Percentiles rank a stretch among this genome's conserved stretches.
Conservation (phyloP, 148 eudicot genomes). For the Amaranthus palmeri region DNA sequence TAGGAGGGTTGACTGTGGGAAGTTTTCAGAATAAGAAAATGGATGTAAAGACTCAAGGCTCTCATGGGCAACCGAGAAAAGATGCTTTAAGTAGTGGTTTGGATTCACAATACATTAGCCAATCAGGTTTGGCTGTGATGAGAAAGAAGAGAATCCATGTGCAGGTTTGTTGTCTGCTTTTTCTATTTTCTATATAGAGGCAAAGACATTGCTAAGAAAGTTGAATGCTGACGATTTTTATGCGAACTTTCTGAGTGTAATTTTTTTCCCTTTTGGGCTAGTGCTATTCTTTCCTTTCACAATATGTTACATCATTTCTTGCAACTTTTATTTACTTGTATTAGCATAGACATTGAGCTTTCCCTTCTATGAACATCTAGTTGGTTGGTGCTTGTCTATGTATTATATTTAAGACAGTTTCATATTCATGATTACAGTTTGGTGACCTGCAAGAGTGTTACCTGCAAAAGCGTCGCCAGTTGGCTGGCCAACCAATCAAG, state of each 20-base stretch:
- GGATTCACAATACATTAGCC: constrained; percentile 63
- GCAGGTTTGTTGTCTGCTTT: constrained; percentile 51
- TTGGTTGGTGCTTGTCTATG: neutral
- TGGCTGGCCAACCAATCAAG: constrained; percentile 27
- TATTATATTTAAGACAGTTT: neutral
- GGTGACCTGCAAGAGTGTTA: constrained; percentile 59
- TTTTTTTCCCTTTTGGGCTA: neutral
- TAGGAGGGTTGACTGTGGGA: constrained; percentile 47
- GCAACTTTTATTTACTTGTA: neutral
- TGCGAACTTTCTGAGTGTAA: neutral
- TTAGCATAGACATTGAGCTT: neutral
- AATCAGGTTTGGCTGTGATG: constrained; percentile 69
- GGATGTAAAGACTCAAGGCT: constrained; percentile 54
- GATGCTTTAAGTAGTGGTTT: constrained; percentile 42
- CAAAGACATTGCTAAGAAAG: neutral
- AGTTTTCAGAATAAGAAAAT: constrained; percentile 52
- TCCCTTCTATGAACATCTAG: neutral
- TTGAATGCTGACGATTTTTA: neutral
- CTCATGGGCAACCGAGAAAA: constrained; percentile 49
- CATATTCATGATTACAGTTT: constrained; percentile 35
- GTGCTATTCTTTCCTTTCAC: neutral
- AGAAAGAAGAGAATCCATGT: constrained; percentile 81
- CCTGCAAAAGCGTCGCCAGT: constrained; percentile 60
- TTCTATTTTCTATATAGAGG: neutral
- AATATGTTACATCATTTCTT: neutral